Base-by-base conservation (phyloP, 1,284 basidiomycete species). In the Tilletia setariae region DNA sequence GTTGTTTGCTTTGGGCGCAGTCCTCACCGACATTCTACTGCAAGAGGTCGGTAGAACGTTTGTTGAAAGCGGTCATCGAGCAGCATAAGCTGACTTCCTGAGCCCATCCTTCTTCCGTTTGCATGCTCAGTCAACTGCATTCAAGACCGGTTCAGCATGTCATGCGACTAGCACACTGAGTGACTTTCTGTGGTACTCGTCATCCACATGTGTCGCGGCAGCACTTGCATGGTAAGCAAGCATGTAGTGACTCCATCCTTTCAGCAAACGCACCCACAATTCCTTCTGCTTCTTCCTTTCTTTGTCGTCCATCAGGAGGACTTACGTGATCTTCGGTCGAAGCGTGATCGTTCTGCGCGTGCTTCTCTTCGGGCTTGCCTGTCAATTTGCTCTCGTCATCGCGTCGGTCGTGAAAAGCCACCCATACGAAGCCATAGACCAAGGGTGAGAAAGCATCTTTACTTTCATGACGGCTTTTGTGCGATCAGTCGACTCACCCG, bases 291-390 rank as follows among this genome's bases (percentile, higher is more conserved):
- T 30, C 9, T 30, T 30, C n/a, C 25, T 15, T 15, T 15, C 43
- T 9, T 23, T 30, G 1, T 11, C 1, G 8, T 21, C 4, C 19
- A 59, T 61, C 56, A 61, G 56, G 56, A 25, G 56, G 19, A 61
- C 56, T 25, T 61, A 61, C 6, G 35, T 61, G 28, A 61, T 61
- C n/a, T 61, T 61, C 28, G 56, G 30, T 35, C 56, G 56, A 15
- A 61, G 56, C 28, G n/a, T 8, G 2, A 1, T 11, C 1, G 56
- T 30, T 1, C n/a, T 40, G 30, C 56, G 56, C 23, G 8, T 61
- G 1, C 56, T 61, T 3, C 7, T 30, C 15, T 9, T 4, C 25
- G 56, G 56, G 28, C 56, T 61, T 21, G 9, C n/a, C 16, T 9
- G 28, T 13, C 56, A 61, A 16, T 16, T 40, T 16, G 35, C 30